Conservation (phyloP, 768 basidiomycete species). For the Leccinum truebloodii region DNA sequence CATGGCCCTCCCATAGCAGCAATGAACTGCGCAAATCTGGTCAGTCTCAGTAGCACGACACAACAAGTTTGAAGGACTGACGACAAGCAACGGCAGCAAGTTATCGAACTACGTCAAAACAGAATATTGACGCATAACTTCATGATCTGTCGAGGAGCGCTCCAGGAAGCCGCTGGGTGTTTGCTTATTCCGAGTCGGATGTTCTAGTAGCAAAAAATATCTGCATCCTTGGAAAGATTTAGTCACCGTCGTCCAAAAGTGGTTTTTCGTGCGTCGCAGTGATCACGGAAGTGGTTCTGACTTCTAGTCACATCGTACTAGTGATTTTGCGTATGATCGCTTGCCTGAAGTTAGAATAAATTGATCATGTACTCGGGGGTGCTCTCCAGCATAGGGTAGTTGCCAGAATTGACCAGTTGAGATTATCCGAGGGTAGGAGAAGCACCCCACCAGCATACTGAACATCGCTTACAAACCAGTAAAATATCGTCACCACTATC, state of each 20-base stretch:
- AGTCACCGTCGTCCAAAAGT: neutral
- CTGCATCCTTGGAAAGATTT: slow-evolving; percentile 4
- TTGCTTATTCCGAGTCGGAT: slow-evolving; percentile 8
- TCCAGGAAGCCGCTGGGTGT: neutral
- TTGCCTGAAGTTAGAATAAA: neutral
- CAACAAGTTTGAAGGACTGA: neutral
- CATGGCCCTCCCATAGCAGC: slow-evolving; percentile 6
- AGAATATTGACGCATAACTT: slow-evolving; percentile 8
- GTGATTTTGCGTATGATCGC: too few relatives aligned
- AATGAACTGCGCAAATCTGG: neutral
- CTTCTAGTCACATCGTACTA: slow-evolving; percentile 3
- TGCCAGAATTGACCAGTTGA: neutral
- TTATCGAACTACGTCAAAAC: slow-evolving; percentile 1
- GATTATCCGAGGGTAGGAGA: neutral
- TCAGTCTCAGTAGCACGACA: neutral
- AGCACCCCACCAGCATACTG: neutral
- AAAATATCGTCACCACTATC: neutral
- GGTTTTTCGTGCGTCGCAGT: neutral
- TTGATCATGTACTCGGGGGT: neutral
- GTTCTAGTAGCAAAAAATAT: slow-evolving; percentile 6
- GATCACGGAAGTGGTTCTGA: neutral
- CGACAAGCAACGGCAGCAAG: neutral
- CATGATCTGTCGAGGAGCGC: neutral
- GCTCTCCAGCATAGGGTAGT: neutral
- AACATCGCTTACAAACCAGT: neutral